Evolutionary conservation across 1,284 basidiomycete species (phyloP).

Genomic region (Mycosarcoma mackinlayi): DNA sequence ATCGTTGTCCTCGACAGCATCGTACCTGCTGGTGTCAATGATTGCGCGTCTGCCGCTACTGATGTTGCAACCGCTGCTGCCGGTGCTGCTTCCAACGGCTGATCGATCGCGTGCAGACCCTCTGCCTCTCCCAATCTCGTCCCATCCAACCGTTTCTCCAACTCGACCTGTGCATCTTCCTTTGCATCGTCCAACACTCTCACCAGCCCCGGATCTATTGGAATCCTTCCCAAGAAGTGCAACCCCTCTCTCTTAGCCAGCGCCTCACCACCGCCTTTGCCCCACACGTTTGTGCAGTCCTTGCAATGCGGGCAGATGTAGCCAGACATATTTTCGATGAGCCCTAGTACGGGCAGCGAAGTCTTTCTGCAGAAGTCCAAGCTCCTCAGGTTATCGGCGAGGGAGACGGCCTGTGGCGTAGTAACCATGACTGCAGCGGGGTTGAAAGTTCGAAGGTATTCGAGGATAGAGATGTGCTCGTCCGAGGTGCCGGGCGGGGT

Average conservation of each 20-base stretch:
- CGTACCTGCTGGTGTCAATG: slow-evolving; percentile 45
- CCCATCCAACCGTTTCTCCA: slow-evolving; percentile 14
- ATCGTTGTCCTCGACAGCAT: slow-evolving; percentile 57
- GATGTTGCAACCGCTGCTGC: too few species aligned
- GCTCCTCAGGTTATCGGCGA: slow-evolving; percentile 94
- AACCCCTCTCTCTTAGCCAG: slow-evolving; percentile 79
- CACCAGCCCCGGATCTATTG: slow-evolving; percentile 92
- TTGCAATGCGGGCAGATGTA: slow-evolving; percentile 88
- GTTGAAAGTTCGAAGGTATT: slow-evolving; percentile 78
- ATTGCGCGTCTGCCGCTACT: too few species aligned
- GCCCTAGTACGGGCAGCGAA: slow-evolving; percentile 85
- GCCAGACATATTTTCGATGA: slow-evolving; percentile 99
- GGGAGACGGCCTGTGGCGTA: slow-evolving; percentile 94
- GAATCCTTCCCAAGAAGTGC: slow-evolving; percentile 86
- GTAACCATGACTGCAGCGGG: slow-evolving; percentile 92
- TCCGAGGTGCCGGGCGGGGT: slow-evolving; percentile 97
- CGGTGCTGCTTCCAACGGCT: slow-evolving; percentile 8
- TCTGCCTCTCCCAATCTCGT: slow-evolving; percentile 2
- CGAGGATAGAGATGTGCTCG: slow-evolving; percentile 94
- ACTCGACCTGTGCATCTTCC: slow-evolving; percentile 41
- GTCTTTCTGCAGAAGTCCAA: slow-evolving; percentile 92
- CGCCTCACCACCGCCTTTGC: slow-evolving; percentile 85
- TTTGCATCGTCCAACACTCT: slow-evolving; percentile 81
- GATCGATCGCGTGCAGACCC: slow-evolving; percentile 13
- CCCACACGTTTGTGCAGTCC: slow-evolving; percentile 94